phyloP scores from a whole-genome alignment of 345 rosid genomes.

The Eucalyptus rudis region DNA sequence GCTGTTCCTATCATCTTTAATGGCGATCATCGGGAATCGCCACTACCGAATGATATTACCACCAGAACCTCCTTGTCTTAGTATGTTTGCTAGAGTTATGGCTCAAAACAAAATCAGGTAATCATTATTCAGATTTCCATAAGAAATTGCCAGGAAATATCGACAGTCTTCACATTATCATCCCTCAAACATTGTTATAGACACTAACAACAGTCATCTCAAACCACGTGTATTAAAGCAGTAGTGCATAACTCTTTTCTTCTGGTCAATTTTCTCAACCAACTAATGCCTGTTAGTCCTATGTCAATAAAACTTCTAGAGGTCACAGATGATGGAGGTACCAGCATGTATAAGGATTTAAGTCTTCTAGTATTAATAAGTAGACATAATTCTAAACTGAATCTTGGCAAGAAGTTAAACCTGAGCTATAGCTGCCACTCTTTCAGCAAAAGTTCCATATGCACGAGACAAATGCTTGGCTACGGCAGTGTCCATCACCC shows the following conservation, averaged over 20 bases:
- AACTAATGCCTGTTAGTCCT: neutral
- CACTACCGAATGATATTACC: neutral
- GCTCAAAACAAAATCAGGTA: neutral
- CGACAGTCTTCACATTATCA: neutral
- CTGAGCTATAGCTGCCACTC: slow-evolving; percentile 90
- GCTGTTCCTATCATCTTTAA: neutral
- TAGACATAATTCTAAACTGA: neutral
- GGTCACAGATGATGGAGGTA: neutral
- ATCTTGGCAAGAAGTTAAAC: slow-evolving; percentile 5
- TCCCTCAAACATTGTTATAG: neutral
- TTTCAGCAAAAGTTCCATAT: slow-evolving; percentile 75
- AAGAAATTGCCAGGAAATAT: neutral
- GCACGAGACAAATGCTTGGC: slow-evolving; percentile 94
- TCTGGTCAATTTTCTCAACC: neutral
- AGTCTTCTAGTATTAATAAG: neutral
- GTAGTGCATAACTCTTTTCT: neutral
- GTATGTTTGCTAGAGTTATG: neutral
- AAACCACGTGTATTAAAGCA: neutral
- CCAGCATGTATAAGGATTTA: neutral
- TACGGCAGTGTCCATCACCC: slow-evolving; percentile 71
- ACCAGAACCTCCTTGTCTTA: neutral
- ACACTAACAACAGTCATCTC: neutral
- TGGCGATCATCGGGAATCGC: neutral
- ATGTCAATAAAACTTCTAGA: neutral
- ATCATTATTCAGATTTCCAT: neutral